Evolutionary conservation across 1,284 basidiomycete genomes (phyloP).

Genomic region (Earliella scabrosa): DNA sequence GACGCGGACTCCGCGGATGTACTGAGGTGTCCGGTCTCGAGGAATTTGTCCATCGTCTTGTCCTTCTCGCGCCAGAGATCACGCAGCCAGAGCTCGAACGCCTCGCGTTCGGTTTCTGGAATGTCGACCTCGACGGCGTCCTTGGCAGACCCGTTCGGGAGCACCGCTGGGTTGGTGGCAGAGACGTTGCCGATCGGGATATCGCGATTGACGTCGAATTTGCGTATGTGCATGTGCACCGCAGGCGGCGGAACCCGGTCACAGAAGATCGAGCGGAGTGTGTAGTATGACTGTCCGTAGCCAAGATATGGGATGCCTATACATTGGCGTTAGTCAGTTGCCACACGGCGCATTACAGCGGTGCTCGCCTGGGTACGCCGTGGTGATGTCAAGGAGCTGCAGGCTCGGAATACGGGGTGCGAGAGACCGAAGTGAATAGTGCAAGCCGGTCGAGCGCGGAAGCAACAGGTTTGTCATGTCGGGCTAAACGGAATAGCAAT

Average conservation of each 20-base stretch:
- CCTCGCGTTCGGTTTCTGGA: conserved; percentile 65
- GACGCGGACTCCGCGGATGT: conserved; percentile 13
- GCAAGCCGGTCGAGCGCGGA: conserved; percentile 90
- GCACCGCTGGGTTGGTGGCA: conserved; percentile 37
- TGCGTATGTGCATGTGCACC: conserved; percentile 85
- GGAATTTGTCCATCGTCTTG: conserved; percentile 66
- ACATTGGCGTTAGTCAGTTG: not conserved
- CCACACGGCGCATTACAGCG: not conserved
- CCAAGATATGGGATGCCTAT: conserved; percentile 64
- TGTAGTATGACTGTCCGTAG: conserved; percentile 87
- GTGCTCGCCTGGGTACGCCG: conserved; percentile 82
- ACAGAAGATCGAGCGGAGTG: conserved; percentile 88
- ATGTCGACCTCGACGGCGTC: conserved; percentile 60
- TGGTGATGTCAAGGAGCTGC: conserved; percentile 86
- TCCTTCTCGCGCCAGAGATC: conserved; percentile 88
- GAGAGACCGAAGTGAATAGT: conserved; percentile 84
- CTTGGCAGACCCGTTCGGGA: conserved; percentile 36
- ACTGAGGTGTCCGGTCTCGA: conserved; percentile 49
- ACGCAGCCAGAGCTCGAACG: conserved; percentile 86
- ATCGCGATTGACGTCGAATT: conserved; percentile 67
- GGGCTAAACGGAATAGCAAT: conserved; percentile 46
- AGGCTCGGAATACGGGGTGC: conserved; percentile 78
- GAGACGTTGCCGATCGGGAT: conserved; percentile 70
- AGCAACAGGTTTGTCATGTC: conserved; percentile 84
- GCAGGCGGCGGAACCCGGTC: conserved; percentile 82